These are phyloP conservation scores for Cyclostephanos invisitatus DNA, from an alignment of 108 stramenopile genomes.

Conservation along the genomic window DNA sequence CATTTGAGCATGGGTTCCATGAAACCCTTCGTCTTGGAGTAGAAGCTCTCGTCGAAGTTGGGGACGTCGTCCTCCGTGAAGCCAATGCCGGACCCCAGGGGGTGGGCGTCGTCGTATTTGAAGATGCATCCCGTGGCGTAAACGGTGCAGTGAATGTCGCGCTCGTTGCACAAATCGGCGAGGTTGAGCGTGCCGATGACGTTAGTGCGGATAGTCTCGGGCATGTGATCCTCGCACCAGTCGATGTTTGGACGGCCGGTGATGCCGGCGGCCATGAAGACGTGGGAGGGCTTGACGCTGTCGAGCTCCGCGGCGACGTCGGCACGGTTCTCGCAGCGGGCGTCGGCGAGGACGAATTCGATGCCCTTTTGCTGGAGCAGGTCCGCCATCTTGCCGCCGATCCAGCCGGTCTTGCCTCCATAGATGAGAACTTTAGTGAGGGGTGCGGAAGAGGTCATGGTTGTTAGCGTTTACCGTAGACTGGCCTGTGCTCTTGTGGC, in stretches of 20 bases:
- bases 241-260: slow-evolving; percentile 99
- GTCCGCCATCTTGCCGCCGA: slow-evolving; percentile 88
- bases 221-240: slow-evolving; percentile 98
- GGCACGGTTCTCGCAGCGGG: slow-evolving; percentile 93
- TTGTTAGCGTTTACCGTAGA: neutral
- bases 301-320: slow-evolving; percentile 90
- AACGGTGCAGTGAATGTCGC: slow-evolving; percentile 95
- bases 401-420: slow-evolving; percentile 99
- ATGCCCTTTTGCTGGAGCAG: slow-evolving; percentile 80
- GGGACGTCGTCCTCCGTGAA: slow-evolving; percentile 97
- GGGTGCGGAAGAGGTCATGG: slow-evolving; percentile 30
- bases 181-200: slow-evolving; percentile 97
- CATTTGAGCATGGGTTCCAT: slow-evolving; percentile 95
- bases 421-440: slow-evolving; percentile 83
- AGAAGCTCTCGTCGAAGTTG: slow-evolving; percentile 98
- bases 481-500: neutral
- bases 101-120: slow-evolving; percentile 95
- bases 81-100: slow-evolving; percentile 89
- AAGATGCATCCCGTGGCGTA: slow-evolving; percentile 99
- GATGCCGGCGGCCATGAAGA: slow-evolving; percentile 97
- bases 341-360: slow-evolving; percentile 82
- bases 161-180: slow-evolving; percentile 85
- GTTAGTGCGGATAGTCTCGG: slow-evolving; percentile 95
- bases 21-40: slow-evolving; percentile 98
- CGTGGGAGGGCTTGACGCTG: slow-evolving; percentile 91